A percentile compares a stretch with the other conserved stretches of the same genome.
These are phyloP conservation scores for Perkinsus marinus DNA, from an alignment of 169 alveolate species.

Conservation along the genomic window DNA sequence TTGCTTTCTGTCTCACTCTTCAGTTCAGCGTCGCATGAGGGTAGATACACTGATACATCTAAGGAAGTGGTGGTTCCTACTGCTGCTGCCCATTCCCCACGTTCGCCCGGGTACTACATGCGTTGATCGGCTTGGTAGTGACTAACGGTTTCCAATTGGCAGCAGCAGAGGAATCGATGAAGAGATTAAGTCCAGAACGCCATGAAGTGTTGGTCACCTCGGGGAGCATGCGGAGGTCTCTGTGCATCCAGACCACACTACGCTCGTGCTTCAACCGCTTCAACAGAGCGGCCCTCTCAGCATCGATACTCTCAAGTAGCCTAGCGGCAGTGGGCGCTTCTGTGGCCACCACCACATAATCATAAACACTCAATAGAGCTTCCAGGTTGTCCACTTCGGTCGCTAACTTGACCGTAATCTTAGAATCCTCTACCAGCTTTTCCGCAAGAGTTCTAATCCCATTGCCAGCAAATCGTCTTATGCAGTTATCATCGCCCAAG, in stretches of 20 bases:
- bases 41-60: background rate
- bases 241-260: background rate
- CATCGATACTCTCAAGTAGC: background rate
- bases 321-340: background rate
- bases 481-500: background rate
- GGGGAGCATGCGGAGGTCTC: background rate
- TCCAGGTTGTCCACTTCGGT: background rate
- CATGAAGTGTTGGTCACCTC: background rate
- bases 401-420: background rate
- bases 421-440: background rate
- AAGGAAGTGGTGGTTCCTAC: background rate
- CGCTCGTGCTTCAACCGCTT: background rate
- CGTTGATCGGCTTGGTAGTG: background rate
- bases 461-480: background rate
- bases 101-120: too few species aligned
- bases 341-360: background rate
- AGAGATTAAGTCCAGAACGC: background rate
- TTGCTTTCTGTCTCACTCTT: background rate
- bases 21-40: background rate
- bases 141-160: background rate
- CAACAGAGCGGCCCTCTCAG: background rate
- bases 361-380: background rate
- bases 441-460: background rate
- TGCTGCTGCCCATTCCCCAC: background rate
- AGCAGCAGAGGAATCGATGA: background rate